Percentiles rank a stretch among this genome's conserved stretches.
These are phyloP conservation scores for Batrachochytrium dendrobatidis DNA, from an alignment of 371 early-diverging fungal species.

Conservation along the genomic window DNA sequence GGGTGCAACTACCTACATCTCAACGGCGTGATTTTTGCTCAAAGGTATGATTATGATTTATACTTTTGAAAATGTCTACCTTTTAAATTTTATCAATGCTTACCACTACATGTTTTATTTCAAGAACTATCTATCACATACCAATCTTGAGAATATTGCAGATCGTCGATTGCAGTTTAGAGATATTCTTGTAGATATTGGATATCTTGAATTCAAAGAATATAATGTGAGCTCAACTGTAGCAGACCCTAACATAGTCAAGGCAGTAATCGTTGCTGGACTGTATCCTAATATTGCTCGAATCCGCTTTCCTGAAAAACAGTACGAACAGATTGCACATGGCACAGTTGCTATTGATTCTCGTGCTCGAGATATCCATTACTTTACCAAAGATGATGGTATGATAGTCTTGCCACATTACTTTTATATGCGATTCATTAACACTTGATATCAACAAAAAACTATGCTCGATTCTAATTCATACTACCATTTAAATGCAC, in stretches of 20 bases:
- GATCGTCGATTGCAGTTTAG: constrained; percentile 29
- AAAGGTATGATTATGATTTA: constrained; percentile 9
- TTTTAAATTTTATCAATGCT: background rate
- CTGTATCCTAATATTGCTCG: constrained; percentile 56
- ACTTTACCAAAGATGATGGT: constrained; percentile 54
- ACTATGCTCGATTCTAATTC: background rate
- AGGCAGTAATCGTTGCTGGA: constrained; percentile 31
- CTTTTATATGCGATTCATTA: background rate
- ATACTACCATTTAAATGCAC: background rate
- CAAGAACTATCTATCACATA: constrained; percentile 53
- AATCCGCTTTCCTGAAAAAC: constrained; percentile 60
- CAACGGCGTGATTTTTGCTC: constrained; percentile 27
- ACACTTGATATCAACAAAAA: no score
- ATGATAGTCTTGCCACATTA: background rate
- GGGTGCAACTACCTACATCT: constrained; percentile 31
- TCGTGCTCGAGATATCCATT: constrained; percentile 65
- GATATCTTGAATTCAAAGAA: constrained; percentile 12
- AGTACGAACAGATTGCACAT: constrained; percentile 60
- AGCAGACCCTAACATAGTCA: constrained; percentile 8
- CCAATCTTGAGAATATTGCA: constrained; percentile 30
- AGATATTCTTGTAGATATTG: constrained; percentile 21
- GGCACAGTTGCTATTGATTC: constrained; percentile 69
- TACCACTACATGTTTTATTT: constrained; percentile 5
- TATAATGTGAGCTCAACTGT: background rate
- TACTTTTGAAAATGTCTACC: background rate